Conservation (phyloP, 2,329 filamentous ascomycete species). For the Talaromyces marneffei region DNA sequence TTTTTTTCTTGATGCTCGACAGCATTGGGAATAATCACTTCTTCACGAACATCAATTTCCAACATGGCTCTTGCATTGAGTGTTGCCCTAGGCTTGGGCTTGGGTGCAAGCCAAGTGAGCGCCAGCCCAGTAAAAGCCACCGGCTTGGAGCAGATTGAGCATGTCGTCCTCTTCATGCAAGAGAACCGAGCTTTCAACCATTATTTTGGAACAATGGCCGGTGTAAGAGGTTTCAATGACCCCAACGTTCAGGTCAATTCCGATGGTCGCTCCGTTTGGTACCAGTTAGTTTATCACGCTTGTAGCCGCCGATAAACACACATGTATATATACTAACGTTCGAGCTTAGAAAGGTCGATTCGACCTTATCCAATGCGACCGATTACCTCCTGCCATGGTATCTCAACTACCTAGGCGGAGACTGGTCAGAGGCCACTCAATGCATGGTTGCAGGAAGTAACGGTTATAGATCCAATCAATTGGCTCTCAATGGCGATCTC, state of each 20-base stretch:
- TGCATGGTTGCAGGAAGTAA: conserved; percentile 51
- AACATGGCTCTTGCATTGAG: conserved; percentile 9
- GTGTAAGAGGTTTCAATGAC: conserved; percentile 51
- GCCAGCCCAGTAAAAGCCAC: conserved; percentile 2
- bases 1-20: neutral
- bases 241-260: conserved; percentile 50
- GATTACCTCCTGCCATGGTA: conserved; percentile 49
- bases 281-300: conserved; percentile 36
- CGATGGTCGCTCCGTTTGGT: conserved; percentile 42
- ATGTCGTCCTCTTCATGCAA: conserved; percentile 56
- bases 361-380: conserved; percentile 31
- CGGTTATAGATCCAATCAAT: conserved; percentile 49
- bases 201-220: conserved; percentile 53
- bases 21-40: neutral
- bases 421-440: conserved; percentile 47
- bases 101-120: conserved; percentile 14
- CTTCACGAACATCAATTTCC: neutral
- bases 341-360: conserved; percentile 30
- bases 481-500: conserved; percentile 45
- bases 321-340: neutral
- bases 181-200: conserved; percentile 41
- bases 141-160: conserved; percentile 46
- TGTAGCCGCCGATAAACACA: too few relatives aligned
- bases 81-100: conserved; percentile 3
- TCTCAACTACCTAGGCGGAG: conserved; percentile 50